Base-by-base conservation (phyloP, 441 rosid species). In the Erodium texanum region DNA sequence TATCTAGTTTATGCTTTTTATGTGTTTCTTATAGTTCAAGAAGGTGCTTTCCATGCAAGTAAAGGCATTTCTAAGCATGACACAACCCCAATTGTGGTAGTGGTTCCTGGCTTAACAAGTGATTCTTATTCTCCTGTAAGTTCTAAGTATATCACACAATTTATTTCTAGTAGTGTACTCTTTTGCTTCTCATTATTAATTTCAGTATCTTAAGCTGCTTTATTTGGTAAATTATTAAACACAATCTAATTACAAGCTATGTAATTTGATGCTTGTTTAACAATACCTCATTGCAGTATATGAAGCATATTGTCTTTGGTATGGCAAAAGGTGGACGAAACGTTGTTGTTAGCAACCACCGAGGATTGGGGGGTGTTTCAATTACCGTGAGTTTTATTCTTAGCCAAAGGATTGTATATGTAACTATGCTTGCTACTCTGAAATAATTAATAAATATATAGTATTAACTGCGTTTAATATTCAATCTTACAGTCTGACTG, bases 291-390 rank as follows among this genome's bases (percentile, higher is more conserved):
- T 66, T 50, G 59, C 71, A 75, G 78, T 75, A 75, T 59, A 41
- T 75, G 38, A 70, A 75, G 71, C 78, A 75, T 70, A 74, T 75
- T 52, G 74, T 71, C 24, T 70, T 70, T 18, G 56, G 67, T 64
- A 75, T 69, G 27, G 78, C 78, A n/a, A 75, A 71, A 75, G 52
- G 59, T 5, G 78, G 78, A 58, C 71, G 78, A 71, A 75, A 75
- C 38, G 71, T 75, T 66, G 78, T 70, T n/a, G 68, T 75, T 27
- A 70, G 78, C 78, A 75, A 75, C 67, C 78, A 75, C 67, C 78
- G 78, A n/a, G 78, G 78, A 63, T 68, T 75, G 23, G 78, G 78
- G 20, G 78, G 74, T n/a, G 74, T 75, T 64, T 70, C 78, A 36
- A 70, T 75, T 24, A 75, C 78, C 12, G 78, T 75, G 68, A 75